A percentile compares a stretch with the other conserved stretches of the same genome.
These are phyloP conservation scores for Diaporthe vexans DNA, from an alignment of 2,329 filamentous ascomycete genomes.

Conservation along the genomic window DNA sequence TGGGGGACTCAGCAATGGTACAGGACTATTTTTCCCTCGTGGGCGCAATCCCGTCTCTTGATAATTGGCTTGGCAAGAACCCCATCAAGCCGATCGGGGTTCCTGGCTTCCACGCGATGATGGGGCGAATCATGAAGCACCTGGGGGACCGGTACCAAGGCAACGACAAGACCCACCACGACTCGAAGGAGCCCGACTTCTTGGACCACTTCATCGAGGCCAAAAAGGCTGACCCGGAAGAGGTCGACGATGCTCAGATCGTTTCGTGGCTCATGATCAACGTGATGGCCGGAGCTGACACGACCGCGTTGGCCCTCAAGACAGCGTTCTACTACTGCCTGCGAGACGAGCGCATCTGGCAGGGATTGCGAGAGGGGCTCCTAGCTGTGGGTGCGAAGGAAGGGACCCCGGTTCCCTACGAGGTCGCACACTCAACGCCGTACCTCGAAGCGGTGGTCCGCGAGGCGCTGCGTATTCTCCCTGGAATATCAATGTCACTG, in stretches of 20 bases:
- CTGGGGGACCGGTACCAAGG: conserved; percentile 49
- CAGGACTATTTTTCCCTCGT: conserved; percentile 50
- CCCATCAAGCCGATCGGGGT: conserved; percentile 52
- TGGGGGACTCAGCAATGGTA: conserved; percentile 48
- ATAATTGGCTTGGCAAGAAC: conserved; percentile 56
- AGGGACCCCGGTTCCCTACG: conserved; percentile 45
- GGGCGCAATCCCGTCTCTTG: conserved; percentile 51
- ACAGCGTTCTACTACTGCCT: conserved; percentile 56
- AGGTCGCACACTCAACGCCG: conserved; percentile 46
- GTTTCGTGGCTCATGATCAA: conserved; percentile 53
- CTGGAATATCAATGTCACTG: conserved; percentile 49
- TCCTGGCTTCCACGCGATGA: conserved; percentile 49
- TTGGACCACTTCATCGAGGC: conserved; percentile 58
- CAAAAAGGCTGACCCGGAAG: conserved; percentile 44
- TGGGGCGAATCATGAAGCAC: conserved; percentile 48
- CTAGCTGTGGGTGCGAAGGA: conserved; percentile 48
- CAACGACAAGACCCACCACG: conserved; percentile 47
- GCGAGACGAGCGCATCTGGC: conserved; percentile 48
- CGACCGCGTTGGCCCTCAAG: conserved; percentile 52
- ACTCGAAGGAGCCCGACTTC: conserved; percentile 51
- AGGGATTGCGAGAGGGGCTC: conserved; percentile 52
- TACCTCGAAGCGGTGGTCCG: conserved; percentile 56
- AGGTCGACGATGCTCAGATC: conserved; percentile 53
- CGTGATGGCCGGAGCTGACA: conserved; percentile 55
- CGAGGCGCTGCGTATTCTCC: conserved; percentile 57